Evolutionary conservation across 495 filamentous ascomycete species (phyloP).

Genomic region (Podospora pseudoanserina): DNA sequence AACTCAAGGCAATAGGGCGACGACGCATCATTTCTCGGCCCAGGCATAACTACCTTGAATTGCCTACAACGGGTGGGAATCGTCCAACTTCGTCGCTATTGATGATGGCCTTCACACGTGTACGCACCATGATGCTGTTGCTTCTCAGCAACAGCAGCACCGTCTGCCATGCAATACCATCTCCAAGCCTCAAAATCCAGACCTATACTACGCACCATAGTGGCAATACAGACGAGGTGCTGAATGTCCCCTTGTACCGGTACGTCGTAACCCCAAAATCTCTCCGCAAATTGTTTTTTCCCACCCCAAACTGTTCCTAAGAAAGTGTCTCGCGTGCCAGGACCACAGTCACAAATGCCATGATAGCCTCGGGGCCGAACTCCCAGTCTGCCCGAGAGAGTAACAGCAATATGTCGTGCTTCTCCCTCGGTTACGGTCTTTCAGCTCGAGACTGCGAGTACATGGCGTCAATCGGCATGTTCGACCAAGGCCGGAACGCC

Average conservation of each 20-base stretch:
- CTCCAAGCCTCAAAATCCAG: background rate
- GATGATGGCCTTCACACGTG: background rate
- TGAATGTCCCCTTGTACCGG: conserved; percentile 5
- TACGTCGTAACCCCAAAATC: conserved; percentile 7
- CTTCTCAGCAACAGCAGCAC: background rate
- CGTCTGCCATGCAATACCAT: background rate
- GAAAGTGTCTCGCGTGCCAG: background rate
- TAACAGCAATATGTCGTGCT: background rate
- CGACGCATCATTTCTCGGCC: background rate
- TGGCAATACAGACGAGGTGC: background rate
- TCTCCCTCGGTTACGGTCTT: conserved; percentile 23
- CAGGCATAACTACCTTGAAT: background rate
- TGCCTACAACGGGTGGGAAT: background rate
- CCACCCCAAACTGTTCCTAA: background rate
- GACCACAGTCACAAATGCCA: background rate
- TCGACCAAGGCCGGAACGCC: conserved; percentile 26
- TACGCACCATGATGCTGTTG: background rate
- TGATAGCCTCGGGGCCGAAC: background rate
- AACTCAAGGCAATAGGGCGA: background rate
- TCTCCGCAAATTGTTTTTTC: background rate
- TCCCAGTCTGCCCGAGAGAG: background rate
- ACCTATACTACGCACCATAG: background rate
- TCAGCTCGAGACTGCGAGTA: conserved; percentile 23
- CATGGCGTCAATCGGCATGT: conserved; percentile 29
- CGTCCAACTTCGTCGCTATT: background rate